A percentile compares a stretch with the other conserved stretches of the same genome.
These are phyloP conservation scores for Trichoderma sp. DNA, from an alignment of 2,329 filamentous ascomycete genomes.

Conservation along the genomic window DNA sequence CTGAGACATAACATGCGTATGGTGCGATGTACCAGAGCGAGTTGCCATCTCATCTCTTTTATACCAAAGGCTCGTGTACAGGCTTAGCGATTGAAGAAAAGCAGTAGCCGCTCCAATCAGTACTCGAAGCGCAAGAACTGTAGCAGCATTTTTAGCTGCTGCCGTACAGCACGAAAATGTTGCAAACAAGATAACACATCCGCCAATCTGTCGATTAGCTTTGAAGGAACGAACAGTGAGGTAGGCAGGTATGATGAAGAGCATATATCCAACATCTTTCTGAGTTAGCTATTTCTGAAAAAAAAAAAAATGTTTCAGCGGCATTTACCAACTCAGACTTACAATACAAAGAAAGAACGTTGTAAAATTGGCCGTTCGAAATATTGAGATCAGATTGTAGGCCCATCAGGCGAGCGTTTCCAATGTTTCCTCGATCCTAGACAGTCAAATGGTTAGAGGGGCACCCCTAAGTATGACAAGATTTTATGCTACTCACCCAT, in stretches of 20 bases:
- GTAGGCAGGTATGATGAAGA: slow-evolving; percentile 4
- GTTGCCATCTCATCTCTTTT: slow-evolving; percentile 7
- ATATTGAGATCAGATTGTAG: slow-evolving; percentile 10
- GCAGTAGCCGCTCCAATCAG: slow-evolving; percentile 6
- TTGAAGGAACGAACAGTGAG: slow-evolving; percentile 10
- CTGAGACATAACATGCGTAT: too few species aligned
- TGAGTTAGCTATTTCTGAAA: not conserved
- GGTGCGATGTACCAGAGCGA: not conserved
- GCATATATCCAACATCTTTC: slow-evolving; percentile 9
- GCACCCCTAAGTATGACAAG: not conserved
- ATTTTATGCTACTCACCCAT: not conserved
- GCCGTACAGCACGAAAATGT: slow-evolving; percentile 21
- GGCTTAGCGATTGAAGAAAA: not conserved
- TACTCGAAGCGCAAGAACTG: slow-evolving; percentile 8
- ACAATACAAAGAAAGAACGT: slow-evolving; percentile 12
- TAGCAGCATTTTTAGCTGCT: not conserved
- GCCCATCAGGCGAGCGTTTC: slow-evolving; percentile 3
- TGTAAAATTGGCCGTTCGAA: slow-evolving; percentile 2
- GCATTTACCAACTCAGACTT: not conserved
- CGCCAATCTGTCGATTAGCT: slow-evolving; percentile 7
- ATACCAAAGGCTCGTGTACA: slow-evolving; percentile 19
- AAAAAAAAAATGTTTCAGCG: not conserved
- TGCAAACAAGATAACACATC: slow-evolving; percentile 13
- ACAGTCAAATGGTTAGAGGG: not conserved
- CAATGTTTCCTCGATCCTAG: slow-evolving; percentile 18